Evolutionary conservation across 352 stramenopile species (phyloP).

Genomic region (Phytophthora sansomeana): DNA sequence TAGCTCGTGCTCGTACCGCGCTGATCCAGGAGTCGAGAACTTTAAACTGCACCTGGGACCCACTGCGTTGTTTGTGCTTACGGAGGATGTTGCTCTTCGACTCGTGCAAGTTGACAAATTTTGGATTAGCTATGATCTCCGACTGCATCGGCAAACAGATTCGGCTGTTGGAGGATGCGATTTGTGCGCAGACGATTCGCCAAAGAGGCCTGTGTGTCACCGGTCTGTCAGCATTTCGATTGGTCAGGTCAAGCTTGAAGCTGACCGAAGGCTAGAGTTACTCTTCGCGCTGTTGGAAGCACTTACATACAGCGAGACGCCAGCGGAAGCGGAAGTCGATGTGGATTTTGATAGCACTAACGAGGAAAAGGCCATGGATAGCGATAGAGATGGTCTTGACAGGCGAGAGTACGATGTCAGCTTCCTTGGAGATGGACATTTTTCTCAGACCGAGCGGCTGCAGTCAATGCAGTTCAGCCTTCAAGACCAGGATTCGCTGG

Average conservation of each 20-base stretch:
- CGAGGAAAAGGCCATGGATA: slow-evolving; percentile 43
- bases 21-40: slow-evolving; percentile 68
- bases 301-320: slow-evolving; percentile 54
- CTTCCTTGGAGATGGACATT: slow-evolving; percentile 31
- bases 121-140: slow-evolving; percentile 80
- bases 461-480: slow-evolving; percentile 74
- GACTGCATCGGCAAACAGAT: slow-evolving; percentile 60
- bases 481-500: slow-evolving; percentile 59
- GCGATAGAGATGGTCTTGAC: slow-evolving; percentile 22
- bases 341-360: slow-evolving; percentile 38
- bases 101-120: slow-evolving; percentile 86
- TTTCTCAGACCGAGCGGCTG: slow-evolving; percentile 60
- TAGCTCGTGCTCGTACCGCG: slow-evolving; percentile 71
- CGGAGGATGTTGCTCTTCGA: slow-evolving; percentile 86
- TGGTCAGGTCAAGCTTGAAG: slow-evolving; percentile 88
- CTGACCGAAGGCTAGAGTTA: slow-evolving; percentile 80
- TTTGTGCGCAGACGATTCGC: slow-evolving; percentile 70
- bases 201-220: slow-evolving; percentile 63
- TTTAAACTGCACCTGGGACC: slow-evolving; percentile 77
- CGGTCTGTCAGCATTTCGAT: slow-evolving; percentile 71
- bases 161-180: slow-evolving; percentile 50
- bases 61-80: slow-evolving; percentile 85
- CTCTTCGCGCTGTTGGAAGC: slow-evolving; percentile 86
- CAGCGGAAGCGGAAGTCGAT: slow-evolving; percentile 37
- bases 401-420: slow-evolving; percentile 43